phyloP scores from a whole-genome alignment of 140 eudicot genomes.

The Anethum foeniculum region DNA sequence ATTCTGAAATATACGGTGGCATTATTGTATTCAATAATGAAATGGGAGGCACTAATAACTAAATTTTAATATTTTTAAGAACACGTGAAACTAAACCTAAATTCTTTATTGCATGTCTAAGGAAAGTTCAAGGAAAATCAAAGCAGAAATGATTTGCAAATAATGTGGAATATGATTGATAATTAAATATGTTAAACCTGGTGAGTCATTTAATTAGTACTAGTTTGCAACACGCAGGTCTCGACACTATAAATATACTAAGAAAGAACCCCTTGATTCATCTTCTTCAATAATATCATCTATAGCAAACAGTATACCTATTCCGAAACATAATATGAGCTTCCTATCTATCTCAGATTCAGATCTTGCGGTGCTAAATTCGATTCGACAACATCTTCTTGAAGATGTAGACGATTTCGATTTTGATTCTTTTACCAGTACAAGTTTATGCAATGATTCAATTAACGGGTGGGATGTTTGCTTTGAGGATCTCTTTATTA shows the following conservation, averaged over 20 bases:
- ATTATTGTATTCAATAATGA: background rate
- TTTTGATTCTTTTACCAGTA: background rate
- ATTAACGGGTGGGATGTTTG: background rate
- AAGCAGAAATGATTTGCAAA: background rate
- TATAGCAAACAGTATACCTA: background rate
- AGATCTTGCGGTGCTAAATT: conserved; percentile 18
- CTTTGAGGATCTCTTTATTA: background rate
- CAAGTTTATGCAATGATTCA: background rate
- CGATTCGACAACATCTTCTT: conserved; percentile 17
- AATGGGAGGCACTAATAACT: background rate
- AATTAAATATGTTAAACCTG: background rate
- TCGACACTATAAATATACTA: background rate
- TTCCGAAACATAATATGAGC: background rate
- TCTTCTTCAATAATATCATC: background rate
- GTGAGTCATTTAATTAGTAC: background rate
- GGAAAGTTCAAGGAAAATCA: background rate
- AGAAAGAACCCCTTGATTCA: background rate
- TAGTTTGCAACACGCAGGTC: background rate
- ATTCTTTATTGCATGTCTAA: background rate
- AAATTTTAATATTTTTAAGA: background rate
- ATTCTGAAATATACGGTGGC: background rate
- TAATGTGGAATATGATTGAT: background rate
- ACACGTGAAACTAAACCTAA: background rate
- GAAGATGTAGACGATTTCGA: conserved; percentile 9
- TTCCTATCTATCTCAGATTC: conserved; percentile 1